phyloP scores from a whole-genome alignment of 139 green algal genomes.

The Chlamydomonas sphaeroides region DNA sequence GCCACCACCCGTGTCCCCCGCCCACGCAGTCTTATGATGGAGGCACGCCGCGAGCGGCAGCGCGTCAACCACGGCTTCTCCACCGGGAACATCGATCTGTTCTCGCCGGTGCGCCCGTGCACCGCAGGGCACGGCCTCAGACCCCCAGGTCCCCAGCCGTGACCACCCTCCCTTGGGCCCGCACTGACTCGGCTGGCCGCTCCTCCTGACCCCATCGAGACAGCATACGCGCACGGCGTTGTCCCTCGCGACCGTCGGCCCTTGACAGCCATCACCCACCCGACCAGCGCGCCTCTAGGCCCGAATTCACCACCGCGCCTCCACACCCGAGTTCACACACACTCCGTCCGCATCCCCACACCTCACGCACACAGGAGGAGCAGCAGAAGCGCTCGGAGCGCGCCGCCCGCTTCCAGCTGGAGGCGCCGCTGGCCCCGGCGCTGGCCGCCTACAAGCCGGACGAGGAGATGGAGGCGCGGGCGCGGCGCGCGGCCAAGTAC shows the following conservation, averaged over 20 bases:
- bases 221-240: not conserved
- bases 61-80: constrained; percentile 58
- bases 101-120: constrained; percentile 51
- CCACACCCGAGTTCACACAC: no score
- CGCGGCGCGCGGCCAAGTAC: constrained; percentile 73
- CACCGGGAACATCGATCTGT: constrained; percentile 76
- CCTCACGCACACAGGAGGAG: constrained; percentile 86
- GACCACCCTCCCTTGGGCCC: no score
- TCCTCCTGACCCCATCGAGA: no score
- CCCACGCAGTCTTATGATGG: constrained; percentile 41
- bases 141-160: no score
- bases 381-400: constrained; percentile 61
- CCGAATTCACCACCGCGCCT: no score
- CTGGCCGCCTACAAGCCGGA: constrained; percentile 28
- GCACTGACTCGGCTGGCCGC: no score
- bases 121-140: not conserved
- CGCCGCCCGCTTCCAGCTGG: constrained; percentile 53
- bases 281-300: no score
- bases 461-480: constrained; percentile 63
- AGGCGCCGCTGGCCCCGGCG: not conserved
- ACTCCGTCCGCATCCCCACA: no score
- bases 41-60: constrained; percentile 44
- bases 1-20: no score
- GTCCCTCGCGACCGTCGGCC: no score
- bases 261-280: no score